Evolutionary conservation across 2,329 filamentous ascomycete genomes (phyloP).

Genomic region (Thielaviopsis euricoi): DNA sequence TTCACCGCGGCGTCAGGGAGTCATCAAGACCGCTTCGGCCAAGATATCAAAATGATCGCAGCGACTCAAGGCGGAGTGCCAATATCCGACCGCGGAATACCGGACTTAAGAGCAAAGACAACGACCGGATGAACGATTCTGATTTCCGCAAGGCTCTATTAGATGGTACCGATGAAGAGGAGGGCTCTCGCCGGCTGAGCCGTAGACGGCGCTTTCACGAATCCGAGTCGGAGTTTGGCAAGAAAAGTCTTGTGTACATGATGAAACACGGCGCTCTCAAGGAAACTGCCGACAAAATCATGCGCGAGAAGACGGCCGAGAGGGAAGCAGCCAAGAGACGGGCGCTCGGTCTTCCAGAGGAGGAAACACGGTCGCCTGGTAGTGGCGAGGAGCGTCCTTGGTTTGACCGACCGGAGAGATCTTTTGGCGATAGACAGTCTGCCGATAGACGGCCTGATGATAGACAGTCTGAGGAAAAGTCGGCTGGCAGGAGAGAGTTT

Average conservation of each 20-base stretch:
- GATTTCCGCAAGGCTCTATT: constrained; percentile 17
- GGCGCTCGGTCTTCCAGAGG: not conserved
- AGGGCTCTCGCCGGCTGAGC: constrained; percentile 23
- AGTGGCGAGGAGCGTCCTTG: not conserved
- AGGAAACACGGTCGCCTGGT: not conserved
- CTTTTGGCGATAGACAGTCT: not conserved
- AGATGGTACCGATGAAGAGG: constrained; percentile 18
- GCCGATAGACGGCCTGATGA: not conserved
- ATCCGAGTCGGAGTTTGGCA: constrained; percentile 31
- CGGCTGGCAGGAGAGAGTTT: not conserved
- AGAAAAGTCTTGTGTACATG: constrained; percentile 38
- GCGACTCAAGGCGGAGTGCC: not conserved
- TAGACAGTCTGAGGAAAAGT: not conserved
- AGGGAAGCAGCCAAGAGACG: constrained; percentile 1
- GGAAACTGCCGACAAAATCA: constrained; percentile 15
- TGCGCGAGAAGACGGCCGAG: constrained; percentile 7
- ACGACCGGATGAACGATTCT: constrained; percentile 1
- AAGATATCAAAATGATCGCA: not conserved
- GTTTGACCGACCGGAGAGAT: not conserved
- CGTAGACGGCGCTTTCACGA: constrained; percentile 36
- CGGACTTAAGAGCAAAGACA: not conserved
- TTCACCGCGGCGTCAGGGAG: constrained; percentile 40
- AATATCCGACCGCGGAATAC: not conserved
- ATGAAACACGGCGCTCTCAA: constrained; percentile 29
- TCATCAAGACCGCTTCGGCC: not conserved